Evolutionary conservation across 345 rosid species (phyloP).

Genomic region (Eucalyptus victrix): DNA sequence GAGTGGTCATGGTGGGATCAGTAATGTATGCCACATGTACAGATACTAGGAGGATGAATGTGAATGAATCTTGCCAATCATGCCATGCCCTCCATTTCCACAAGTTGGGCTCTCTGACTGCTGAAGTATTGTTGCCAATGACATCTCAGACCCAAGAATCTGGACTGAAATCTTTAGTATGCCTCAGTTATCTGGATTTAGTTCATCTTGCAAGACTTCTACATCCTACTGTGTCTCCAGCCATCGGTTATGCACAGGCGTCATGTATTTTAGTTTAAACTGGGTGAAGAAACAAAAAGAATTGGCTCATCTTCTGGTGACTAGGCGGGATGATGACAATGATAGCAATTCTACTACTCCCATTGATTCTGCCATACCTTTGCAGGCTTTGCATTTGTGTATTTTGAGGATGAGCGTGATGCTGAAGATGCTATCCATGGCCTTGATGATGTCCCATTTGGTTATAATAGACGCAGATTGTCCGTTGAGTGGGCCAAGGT

Average conservation of each 20-base stretch:
- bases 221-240: constrained; percentile 58
- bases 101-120: constrained; percentile 63
- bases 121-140: constrained; percentile 51
- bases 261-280: constrained; percentile 25
- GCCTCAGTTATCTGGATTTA: constrained; percentile 43
- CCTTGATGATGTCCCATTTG: constrained; percentile 55
- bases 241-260: constrained; percentile 58
- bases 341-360: neutral
- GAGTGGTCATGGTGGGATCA: constrained; percentile 40
- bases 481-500: constrained; percentile 91
- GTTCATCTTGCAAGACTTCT: constrained; percentile 69
- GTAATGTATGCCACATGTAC: constrained; percentile 5
- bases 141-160: constrained; percentile 49
- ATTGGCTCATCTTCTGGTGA: constrained; percentile 6
- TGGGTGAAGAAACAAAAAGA: constrained; percentile 15
- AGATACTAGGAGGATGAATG: constrained; percentile 25
- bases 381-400: constrained; percentile 90
- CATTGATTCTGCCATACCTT: neutral
- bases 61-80: neutral
- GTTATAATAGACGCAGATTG: constrained; percentile 56
- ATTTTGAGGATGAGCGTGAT: constrained; percentile 79
- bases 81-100: constrained; percentile 45
- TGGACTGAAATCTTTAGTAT: constrained; percentile 34
- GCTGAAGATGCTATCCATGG: constrained; percentile 76
- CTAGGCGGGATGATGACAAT: neutral